Percentiles rank a stretch among this genome's conserved stretches.
phyloP scores from a whole-genome alignment of 352 stramenopile species.

The Halophytophthora batemanensis region DNA sequence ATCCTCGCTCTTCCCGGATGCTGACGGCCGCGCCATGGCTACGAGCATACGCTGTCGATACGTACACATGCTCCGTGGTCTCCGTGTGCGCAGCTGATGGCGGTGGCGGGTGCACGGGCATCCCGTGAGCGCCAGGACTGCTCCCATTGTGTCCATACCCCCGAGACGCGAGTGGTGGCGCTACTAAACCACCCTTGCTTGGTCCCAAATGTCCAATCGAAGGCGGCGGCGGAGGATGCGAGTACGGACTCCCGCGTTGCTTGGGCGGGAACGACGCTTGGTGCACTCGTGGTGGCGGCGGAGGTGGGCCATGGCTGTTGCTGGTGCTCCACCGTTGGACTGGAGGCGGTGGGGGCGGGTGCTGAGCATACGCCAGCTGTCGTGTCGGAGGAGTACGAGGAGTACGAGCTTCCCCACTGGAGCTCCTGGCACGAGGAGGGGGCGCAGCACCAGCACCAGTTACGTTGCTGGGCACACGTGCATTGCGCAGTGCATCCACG shows the following conservation, averaged over 20 bases:
- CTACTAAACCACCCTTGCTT: constrained; percentile 12
- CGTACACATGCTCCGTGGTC: constrained; percentile 13
- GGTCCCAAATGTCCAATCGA: constrained; percentile 7
- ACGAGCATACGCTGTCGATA: constrained; percentile 4
- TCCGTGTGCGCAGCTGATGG: constrained; percentile 13
- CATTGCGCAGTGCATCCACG: constrained; percentile 4
- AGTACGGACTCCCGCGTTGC: constrained; percentile 19
- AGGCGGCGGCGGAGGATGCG: constrained; percentile 14
- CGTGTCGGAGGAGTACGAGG: neutral
- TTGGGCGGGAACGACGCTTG: constrained; percentile 6
- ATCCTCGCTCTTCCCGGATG: no score
- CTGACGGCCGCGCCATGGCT: constrained; percentile 8
- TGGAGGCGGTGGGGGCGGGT: constrained; percentile 14
- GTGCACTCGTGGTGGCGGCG: constrained; percentile 15
- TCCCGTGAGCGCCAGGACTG: neutral
- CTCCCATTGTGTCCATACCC: constrained; percentile 23
- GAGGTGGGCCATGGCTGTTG: constrained; percentile 8
- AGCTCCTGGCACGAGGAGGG: constrained; percentile 2
- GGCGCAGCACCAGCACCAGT: neutral
- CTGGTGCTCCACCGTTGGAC: constrained; percentile 20
- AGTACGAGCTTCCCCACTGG: neutral
- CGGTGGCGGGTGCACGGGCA: constrained; percentile 9
- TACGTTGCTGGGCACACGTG: neutral
- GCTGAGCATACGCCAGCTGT: neutral
- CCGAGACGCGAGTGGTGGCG: constrained; percentile 15